Conservation (phyloP, 139 green algal genomes). For the Deuterostichococcus epilithicus region DNA sequence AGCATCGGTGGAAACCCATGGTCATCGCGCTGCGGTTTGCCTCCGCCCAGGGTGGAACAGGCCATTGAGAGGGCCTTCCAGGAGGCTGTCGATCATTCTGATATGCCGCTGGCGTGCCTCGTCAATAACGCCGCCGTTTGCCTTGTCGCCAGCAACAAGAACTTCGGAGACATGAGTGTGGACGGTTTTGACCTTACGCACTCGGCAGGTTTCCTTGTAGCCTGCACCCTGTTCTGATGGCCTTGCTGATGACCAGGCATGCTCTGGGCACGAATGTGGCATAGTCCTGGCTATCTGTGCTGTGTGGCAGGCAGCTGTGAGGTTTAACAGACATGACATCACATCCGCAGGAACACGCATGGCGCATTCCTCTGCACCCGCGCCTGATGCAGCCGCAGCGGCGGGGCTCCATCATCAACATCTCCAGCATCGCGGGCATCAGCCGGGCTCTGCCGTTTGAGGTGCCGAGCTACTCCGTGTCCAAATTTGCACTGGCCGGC, state of each 20-base stretch:
- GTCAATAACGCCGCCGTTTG: neutral
- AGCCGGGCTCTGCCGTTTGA: neutral
- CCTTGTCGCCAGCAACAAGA: neutral
- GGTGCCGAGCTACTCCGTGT: neutral
- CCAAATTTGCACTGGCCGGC: neutral
- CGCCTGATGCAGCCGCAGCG: neutral
- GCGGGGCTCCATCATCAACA: neutral
- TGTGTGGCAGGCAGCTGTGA: neutral
- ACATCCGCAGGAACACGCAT: neutral
- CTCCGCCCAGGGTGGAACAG: no score
- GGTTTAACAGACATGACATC: no score
- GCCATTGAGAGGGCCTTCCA: no score
- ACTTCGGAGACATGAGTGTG: neutral
- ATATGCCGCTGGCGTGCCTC: neutral
- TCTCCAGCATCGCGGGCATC: neutral
- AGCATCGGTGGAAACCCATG: no score
- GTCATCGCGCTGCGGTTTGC: no score
- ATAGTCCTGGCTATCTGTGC: no score
- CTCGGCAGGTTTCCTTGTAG: neutral
- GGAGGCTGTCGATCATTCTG: no score
- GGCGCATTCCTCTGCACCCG: neutral
- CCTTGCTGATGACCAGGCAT: no score
- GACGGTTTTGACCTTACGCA: neutral
- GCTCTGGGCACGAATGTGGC: no score
- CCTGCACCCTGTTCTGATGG: no score